phyloP scores from a whole-genome alignment of 2,329 filamentous ascomycete species.

The Dactylonectria estremocensis region DNA sequence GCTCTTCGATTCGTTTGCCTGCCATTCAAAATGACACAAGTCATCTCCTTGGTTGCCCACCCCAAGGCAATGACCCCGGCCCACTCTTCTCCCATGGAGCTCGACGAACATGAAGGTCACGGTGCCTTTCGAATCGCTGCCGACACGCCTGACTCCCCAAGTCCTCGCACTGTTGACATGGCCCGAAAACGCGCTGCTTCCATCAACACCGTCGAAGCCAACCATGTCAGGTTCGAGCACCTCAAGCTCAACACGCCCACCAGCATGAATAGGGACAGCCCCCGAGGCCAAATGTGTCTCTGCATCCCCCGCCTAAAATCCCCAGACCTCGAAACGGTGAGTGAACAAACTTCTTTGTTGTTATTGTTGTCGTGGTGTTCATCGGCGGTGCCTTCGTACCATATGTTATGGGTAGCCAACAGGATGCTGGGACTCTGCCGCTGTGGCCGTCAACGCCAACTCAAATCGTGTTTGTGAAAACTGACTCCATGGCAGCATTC shows the following conservation, averaged over 20 bases:
- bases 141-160: constrained; percentile 46
- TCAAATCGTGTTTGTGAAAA: background rate
- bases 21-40: constrained; percentile 48
- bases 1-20: constrained; percentile 40
- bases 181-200: constrained; percentile 62
- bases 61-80: constrained; percentile 47
- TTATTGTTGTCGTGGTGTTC: constrained; percentile 8
- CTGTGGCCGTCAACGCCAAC: background rate
- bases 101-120: constrained; percentile 42
- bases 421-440: background rate
- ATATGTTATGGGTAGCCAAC: background rate
- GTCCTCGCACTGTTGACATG: constrained; percentile 43
- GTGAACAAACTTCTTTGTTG: constrained; percentile 48
- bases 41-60: constrained; percentile 47
- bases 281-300: constrained; percentile 66
- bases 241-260: constrained; percentile 49
- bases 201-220: constrained; percentile 63
- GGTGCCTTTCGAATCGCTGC: constrained; percentile 39
- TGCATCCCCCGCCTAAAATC: constrained; percentile 71
- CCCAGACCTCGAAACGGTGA: constrained; percentile 73
- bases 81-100: constrained; percentile 42
- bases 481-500: constrained; percentile 77
- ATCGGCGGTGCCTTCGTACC: background rate
- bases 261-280: constrained; percentile 49
- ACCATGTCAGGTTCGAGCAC: constrained; percentile 52